Base-by-base conservation (phyloP, 257 asterid species). In the Penstemon davidsonii region DNA sequence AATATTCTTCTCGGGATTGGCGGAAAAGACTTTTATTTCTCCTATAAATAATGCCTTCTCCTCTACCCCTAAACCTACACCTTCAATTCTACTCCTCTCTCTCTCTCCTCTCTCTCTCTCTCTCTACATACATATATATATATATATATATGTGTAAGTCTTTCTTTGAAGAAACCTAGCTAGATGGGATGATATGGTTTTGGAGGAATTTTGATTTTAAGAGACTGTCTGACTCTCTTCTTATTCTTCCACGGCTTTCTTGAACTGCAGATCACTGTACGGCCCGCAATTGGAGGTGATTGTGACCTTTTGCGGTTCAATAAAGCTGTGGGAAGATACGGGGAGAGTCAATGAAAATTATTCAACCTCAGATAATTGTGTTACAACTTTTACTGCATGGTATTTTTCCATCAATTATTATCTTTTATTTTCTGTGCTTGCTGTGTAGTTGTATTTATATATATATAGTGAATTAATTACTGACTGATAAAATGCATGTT, bases 1-100 rank as follows among this genome's bases (percentile, higher is more conserved):
- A 83, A 91, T 86, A 88, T 88, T 91, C 96, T 85, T 88, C 93
- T 91, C 71, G 97, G 97, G 97, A 88, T 91, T 88, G 95, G 84
- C 81, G 93, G 86, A 84, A 81, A 80, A 60, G 76, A 66, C 80
- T 70, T 76, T 71, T 63, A 63, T 12, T 75, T 83, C 75, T 70
- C 75, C 92, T 91, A 91, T 85, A 91, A 83, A 91, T 87, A 81
- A 78, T 50, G 4, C 71, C 75, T 66, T 70, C 71, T 70, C 76
- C 47, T 66, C 74, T 73, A 55, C 82, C 59, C 67, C 66, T 62
- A 68, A 40, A 69, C 84, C 76, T 71, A 67, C 85, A 71, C 76
- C 66, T 33, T 44, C 50, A 11, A 54, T 40, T 59, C 64, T 25
- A 25, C 33, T 0, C 1, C 1, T 25, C 1, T 1, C 1, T 25